Evolutionary conservation across 805 yeast species (phyloP).

Genomic region (Spathaspora sp.): DNA sequence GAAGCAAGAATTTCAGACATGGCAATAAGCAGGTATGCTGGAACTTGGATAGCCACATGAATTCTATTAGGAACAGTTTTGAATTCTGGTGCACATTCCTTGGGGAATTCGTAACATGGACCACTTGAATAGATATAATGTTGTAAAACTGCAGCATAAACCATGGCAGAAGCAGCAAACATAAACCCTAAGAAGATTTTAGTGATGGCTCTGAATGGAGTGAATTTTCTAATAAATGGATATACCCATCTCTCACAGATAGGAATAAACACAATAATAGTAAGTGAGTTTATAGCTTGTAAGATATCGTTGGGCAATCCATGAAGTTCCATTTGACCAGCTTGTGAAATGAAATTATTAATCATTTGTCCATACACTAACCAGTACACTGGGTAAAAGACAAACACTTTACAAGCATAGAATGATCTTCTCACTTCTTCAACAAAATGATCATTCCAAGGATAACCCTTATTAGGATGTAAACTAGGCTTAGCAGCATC

Average conservation of each 20-base stretch:
- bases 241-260: constrained; percentile 54
- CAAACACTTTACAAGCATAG: constrained; percentile 67
- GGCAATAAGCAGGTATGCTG: constrained; percentile 70
- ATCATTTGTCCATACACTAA: constrained; percentile 66
- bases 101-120: constrained; percentile 66
- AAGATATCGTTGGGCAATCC: constrained; percentile 77
- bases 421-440: constrained; percentile 66
- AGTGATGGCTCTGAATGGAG: constrained; percentile 66
- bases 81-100: constrained; percentile 43
- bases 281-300: constrained; percentile 70
- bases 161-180: constrained; percentile 61
- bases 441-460: constrained; percentile 67
- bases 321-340: constrained; percentile 68
- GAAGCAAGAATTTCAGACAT: constrained; percentile 74
- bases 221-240: constrained; percentile 37
- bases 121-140: constrained; percentile 63
- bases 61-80: constrained; percentile 46
- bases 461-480: constrained; percentile 42
- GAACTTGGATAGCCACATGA: constrained; percentile 65
- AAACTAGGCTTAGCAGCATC: constrained; percentile 55
- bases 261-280: constrained; percentile 72
- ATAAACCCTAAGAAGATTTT: constrained; percentile 68
- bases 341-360: constrained; percentile 68
- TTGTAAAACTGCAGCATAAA: constrained; percentile 72
- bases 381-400: constrained; percentile 71